Base-by-base conservation (phyloP, 2,329 filamentous ascomycete species). In the Aspergillus carbonarius region DNA sequence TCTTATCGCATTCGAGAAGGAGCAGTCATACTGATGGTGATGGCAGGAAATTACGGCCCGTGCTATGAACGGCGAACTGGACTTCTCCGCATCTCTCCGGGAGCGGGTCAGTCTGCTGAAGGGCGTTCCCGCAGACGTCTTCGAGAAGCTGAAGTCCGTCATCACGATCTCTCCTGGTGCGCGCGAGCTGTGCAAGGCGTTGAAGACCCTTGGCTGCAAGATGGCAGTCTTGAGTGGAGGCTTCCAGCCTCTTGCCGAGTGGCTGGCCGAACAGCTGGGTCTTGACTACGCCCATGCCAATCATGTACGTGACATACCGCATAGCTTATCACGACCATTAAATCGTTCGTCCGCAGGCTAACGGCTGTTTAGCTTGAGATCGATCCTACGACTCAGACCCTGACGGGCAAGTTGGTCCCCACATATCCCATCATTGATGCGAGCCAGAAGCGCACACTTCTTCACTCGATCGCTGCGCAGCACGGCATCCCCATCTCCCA, bases 11-110 rank as follows among this genome's bases (percentile, higher is more conserved):
- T 18, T 23, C 27, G 6, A 49, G 8, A 34, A 13, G 10, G 20
- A 20, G 18, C 25, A 35, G 15, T 20, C 46, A 18, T 23, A 23
- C 57, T 66, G 55, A 68, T 42, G 30, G 44, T 47, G 13, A 58
- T n/a, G 13, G 35, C 44, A 81, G 79, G 83, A 88, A 68, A 98
- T 99, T 66, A 99, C 95, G 0, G 88, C 89, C 60, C 89, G 92
- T 34, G 93, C 95, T 35, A 99, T 99, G 95, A 88, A 93, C 66
- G 95, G 95, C 60, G 93, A 98, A 79, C 82, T 98, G 35, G 93
- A 97, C 74, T 99, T 99, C 67, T 88, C 93, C 54, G 85, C 85
- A 0, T 93, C 90, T 0, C 87, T 99, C 70, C 86, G 88, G 58
- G 91, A 90, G 72, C 85, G 95, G 18, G 92, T 96, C 27, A 83